phyloP scores from a whole-genome alignment of 768 basidiomycete species.

The Suillus subaureus region DNA sequence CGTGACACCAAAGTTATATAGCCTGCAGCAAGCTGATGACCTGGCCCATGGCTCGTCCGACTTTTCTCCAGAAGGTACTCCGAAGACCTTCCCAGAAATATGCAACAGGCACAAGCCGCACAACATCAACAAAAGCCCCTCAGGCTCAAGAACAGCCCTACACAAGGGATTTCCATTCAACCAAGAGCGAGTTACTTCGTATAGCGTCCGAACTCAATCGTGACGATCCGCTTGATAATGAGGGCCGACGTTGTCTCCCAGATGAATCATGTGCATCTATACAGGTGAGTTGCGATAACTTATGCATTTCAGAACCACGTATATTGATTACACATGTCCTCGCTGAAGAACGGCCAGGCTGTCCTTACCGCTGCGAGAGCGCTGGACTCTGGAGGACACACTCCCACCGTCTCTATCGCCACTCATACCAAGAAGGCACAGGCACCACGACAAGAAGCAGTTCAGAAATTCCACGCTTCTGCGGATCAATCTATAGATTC shows the following conservation, averaged over 20 bases:
- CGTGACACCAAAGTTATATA: slow-evolving; percentile 1
- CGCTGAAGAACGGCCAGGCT: neutral
- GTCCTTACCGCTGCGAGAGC: neutral
- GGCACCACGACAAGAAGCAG: neutral
- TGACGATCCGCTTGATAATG: neutral
- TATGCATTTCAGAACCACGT: neutral
- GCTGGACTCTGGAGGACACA: neutral
- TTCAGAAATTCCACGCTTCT: neutral
- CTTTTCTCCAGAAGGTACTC: slow-evolving; percentile 61
- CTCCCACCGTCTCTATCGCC: neutral
- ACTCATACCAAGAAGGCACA: neutral
- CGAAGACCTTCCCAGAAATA: slow-evolving; percentile 69
- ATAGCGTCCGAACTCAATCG: slow-evolving; percentile 35
- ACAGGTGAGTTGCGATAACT: slow-evolving; percentile 22
- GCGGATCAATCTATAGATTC: slow-evolving; percentile 3
- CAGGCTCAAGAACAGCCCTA: slow-evolving; percentile 5
- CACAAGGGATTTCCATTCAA: slow-evolving; percentile 52
- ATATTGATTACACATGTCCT: slow-evolving; percentile 12
- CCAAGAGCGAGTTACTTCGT: slow-evolving; percentile 51
- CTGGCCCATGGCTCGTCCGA: slow-evolving; percentile 49
- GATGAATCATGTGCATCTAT: slow-evolving; percentile 16
- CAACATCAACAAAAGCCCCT: neutral
- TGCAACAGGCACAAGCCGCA: slow-evolving; percentile 20
- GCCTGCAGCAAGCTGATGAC: neutral
- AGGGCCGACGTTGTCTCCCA: slow-evolving; percentile 4